phyloP scores from a whole-genome alignment of 768 basidiomycete species.

The Mycena metata region DNA sequence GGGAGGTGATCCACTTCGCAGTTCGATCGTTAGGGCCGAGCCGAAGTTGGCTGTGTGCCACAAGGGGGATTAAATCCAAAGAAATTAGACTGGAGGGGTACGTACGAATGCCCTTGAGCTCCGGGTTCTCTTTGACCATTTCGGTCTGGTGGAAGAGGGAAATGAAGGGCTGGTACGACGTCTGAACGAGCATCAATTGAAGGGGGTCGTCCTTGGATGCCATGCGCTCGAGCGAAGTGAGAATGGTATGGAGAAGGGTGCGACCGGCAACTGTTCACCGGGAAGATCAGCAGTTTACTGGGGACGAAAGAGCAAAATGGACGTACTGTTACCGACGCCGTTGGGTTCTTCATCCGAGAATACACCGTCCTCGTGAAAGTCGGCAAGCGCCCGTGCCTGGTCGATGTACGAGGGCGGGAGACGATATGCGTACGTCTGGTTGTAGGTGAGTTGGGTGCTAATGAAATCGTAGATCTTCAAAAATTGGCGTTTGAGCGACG shows the following conservation, averaged over 20 bases:
- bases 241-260: conserved; percentile 79
- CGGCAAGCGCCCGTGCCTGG: conserved; percentile 79
- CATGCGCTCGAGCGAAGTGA: conserved; percentile 80
- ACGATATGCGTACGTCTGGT: conserved; percentile 83
- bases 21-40: conserved; percentile 82
- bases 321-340: conserved; percentile 85
- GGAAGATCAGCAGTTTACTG: neutral
- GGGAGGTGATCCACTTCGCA: conserved; percentile 80
- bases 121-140: conserved; percentile 67
- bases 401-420: conserved; percentile 81
- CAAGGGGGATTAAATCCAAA: neutral
- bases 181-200: conserved; percentile 82
- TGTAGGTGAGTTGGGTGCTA: conserved; percentile 82
- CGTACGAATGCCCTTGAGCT: conserved; percentile 76
- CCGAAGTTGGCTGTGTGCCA: conserved; percentile 71
- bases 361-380: conserved; percentile 84
- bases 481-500: neutral
- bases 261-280: conserved; percentile 78
- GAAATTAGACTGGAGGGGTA: conserved; percentile 34
- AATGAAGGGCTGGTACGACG: conserved; percentile 92
- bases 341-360: conserved; percentile 74
- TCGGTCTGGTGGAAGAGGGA: conserved; percentile 88
- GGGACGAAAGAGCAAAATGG: neutral
- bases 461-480: conserved; percentile 81
- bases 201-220: conserved; percentile 85